These are phyloP conservation scores for Ambrosiella beaveri DNA, from an alignment of 2,329 filamentous ascomycete genomes.

Conservation along the genomic window DNA sequence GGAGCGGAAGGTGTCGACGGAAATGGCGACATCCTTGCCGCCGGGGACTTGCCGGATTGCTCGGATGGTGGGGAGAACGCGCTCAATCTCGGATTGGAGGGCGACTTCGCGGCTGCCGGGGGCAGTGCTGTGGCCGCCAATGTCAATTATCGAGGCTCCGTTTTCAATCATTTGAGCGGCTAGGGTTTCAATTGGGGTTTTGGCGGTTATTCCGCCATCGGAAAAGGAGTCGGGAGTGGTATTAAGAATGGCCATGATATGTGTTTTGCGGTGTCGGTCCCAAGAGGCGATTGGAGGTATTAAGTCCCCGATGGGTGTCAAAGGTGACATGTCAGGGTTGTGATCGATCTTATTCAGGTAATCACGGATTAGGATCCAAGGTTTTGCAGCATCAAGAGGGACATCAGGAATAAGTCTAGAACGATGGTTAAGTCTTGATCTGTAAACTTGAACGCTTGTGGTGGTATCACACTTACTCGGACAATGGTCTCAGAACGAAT, in stretches of 20 bases:
- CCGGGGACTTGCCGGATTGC: conserved; percentile 49
- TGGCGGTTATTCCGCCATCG: conserved; percentile 53
- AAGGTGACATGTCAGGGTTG: conserved; percentile 33
- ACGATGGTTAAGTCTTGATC: no score
- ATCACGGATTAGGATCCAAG: conserved; percentile 44
- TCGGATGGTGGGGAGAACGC: conserved; percentile 63
- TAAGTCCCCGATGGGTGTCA: conserved; percentile 34
- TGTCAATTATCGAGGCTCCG: conserved; percentile 73
- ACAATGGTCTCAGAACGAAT: conserved; percentile 78
- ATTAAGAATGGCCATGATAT: conserved; percentile 88
- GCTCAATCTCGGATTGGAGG: conserved; percentile 54
- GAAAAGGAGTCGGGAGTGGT: conserved; percentile 95
- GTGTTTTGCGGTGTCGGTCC: conserved; percentile 43
- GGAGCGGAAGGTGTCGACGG: conserved; percentile 84
- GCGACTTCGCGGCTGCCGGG: conserved; percentile 55
- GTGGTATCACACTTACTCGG: conserved; percentile 38
- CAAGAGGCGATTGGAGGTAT: conserved; percentile 40
- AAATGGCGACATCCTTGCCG: conserved; percentile 50
- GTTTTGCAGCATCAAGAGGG: conserved; percentile 32
- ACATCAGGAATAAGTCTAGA: conserved; percentile 37
- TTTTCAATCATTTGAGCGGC: conserved; percentile 45
- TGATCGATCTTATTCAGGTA: conserved; percentile 41
- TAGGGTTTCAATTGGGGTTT: conserved; percentile 21
- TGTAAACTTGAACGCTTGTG: no score
- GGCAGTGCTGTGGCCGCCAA: conserved; percentile 85